phyloP scores from a whole-genome alignment of 208 protist genomes.

The Naegleria fowleri region DNA sequence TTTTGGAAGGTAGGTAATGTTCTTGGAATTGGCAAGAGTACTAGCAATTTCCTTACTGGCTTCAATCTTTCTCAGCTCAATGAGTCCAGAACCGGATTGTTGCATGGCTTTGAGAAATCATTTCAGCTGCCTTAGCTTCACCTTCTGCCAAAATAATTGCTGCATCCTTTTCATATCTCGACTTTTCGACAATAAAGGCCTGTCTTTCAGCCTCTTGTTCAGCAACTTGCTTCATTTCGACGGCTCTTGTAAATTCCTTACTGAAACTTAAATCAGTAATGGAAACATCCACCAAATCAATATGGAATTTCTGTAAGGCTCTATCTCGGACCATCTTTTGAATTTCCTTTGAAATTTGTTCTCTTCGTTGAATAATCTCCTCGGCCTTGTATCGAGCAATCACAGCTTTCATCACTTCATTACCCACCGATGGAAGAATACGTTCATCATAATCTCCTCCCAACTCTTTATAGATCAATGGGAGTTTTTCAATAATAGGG shows the following conservation, averaged over 20 bases:
- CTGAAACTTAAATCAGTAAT: slow-evolving; percentile 94
- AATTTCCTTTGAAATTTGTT: slow-evolving; percentile 82
- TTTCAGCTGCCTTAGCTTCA: slow-evolving; percentile 79
- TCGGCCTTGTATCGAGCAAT: slow-evolving; percentile 98
- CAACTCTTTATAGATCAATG: slow-evolving; percentile 85
- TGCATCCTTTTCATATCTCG: slow-evolving; percentile 83
- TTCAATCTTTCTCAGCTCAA: slow-evolving; percentile 38
- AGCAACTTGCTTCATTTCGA: slow-evolving; percentile 91
- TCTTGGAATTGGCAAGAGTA: neutral
- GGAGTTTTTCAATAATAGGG: slow-evolving; percentile 78
- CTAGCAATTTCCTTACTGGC: slow-evolving; percentile 22
- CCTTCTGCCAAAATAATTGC: slow-evolving; percentile 81
- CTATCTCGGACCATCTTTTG: slow-evolving; percentile 78
- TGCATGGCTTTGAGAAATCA: slow-evolving; percentile 80
- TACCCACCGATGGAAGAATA: slow-evolving; percentile 95
- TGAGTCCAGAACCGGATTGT: slow-evolving; percentile 62
- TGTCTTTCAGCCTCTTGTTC: slow-evolving; percentile 91
- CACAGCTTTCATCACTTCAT: slow-evolving; percentile 96
- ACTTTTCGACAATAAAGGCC: slow-evolving; percentile 86
- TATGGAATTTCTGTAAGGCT: slow-evolving; percentile 84
- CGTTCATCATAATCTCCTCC: slow-evolving; percentile 94
- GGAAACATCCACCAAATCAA: slow-evolving; percentile 95
- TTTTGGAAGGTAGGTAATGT: slow-evolving; percentile 19
- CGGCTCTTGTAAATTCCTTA: slow-evolving; percentile 84
- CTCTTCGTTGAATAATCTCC: slow-evolving; percentile 93